Evolutionary conservation across 345 rosid species (phyloP).

Genomic region (Citrus reticulata): DNA sequence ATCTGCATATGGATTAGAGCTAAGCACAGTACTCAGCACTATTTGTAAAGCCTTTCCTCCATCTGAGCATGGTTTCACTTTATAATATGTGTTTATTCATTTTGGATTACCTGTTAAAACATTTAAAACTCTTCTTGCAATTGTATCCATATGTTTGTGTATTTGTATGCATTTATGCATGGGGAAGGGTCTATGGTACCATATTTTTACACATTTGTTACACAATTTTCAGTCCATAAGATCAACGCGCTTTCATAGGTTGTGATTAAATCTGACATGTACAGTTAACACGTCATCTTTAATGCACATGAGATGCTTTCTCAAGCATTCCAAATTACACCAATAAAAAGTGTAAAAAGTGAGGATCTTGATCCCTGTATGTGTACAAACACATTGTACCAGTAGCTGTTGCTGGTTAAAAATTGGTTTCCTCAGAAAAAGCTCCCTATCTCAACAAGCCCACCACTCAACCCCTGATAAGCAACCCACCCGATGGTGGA

Average conservation of each 20-base stretch:
- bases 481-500: not conserved
- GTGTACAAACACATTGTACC: not conserved
- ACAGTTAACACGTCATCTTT: not conserved
- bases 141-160: not conserved
- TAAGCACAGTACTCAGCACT: not conserved
- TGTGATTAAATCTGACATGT: not conserved
- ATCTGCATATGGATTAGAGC: not conserved
- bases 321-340: not conserved
- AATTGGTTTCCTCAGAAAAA: not conserved
- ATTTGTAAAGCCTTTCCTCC: not conserved
- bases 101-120: not conserved
- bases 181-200: not conserved
- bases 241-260: not conserved
- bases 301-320: not conserved
- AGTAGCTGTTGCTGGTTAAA: not conserved
- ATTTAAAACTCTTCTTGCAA: not conserved
- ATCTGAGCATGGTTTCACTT: not conserved
- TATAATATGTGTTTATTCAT: not conserved
- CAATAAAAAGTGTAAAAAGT: not conserved
- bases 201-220: not conserved
- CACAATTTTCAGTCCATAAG: not conserved
- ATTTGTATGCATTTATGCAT: not conserved
- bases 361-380: not conserved
- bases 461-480: not conserved
- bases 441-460: not conserved